These are phyloP conservation scores for Candida pseudoglaebosa DNA, from an alignment of 805 yeast genomes.

Conservation along the genomic window DNA sequence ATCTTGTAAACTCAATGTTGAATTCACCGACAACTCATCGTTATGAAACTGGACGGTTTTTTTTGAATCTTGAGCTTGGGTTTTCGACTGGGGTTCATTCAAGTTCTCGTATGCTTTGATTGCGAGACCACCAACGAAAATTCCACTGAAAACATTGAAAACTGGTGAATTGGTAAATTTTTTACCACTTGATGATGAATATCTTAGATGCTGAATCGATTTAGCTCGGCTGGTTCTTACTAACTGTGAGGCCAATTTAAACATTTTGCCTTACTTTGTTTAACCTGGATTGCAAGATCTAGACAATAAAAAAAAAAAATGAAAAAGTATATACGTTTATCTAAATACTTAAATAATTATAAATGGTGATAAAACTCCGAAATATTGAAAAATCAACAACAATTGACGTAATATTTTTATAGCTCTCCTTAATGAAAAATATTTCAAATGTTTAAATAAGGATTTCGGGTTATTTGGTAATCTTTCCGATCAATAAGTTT, in stretches of 20 bases:
- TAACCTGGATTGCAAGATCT: neutral
- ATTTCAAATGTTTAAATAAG: too few relatives aligned
- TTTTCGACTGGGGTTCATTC: neutral
- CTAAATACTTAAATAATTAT: neutral
- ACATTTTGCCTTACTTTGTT: too few relatives aligned
- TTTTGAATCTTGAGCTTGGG: too few relatives aligned
- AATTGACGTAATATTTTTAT: too few relatives aligned
- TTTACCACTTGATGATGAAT: neutral
- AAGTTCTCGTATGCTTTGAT: neutral
- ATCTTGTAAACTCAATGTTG: conserved; percentile 15
- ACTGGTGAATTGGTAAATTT: neutral
- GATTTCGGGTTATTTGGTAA: too few relatives aligned
- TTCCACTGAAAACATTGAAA: conserved; percentile 4
- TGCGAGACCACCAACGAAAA: conserved; percentile 5
- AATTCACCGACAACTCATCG: neutral
- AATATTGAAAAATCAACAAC: too few relatives aligned
- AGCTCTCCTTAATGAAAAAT: too few relatives aligned
- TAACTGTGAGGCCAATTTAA: neutral
- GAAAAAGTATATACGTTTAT: neutral
- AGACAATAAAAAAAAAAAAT: too few relatives aligned
- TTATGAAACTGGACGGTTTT: too few relatives aligned
- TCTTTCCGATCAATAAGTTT: too few relatives aligned
- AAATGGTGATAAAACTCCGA: too few relatives aligned
- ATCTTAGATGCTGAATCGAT: neutral
- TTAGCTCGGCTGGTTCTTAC: neutral